A percentile compares a stretch with the other conserved stretches of the same genome.
Evolutionary conservation across 768 basidiomycete species (phyloP).

Genomic region (Mycena polygramma): DNA sequence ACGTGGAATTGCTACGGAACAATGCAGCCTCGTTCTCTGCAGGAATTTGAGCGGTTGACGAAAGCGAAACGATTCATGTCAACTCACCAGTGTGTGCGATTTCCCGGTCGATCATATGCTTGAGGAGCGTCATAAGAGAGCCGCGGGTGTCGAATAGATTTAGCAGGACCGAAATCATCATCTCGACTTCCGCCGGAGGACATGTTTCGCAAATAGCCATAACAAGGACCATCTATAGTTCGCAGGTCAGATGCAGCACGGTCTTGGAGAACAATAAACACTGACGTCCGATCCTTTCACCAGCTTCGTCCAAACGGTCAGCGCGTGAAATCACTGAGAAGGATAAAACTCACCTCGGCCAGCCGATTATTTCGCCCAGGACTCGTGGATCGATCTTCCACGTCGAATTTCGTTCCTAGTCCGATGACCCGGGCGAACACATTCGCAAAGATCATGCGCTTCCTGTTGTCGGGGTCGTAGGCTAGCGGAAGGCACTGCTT

Average conservation of each 20-base stretch:
- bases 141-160: conserved; percentile 87
- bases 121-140: conserved; percentile 79
- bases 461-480: conserved; percentile 77
- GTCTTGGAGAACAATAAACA: not conserved
- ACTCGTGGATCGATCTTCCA: conserved; percentile 63
- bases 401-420: conserved; percentile 83
- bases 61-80: not conserved
- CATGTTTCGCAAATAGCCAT: conserved; percentile 91
- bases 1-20: conserved; percentile 90
- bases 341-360: conserved; percentile 63
- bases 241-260: not conserved
- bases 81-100: conserved; percentile 78
- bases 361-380: conserved; percentile 65
- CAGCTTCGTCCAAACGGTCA: conserved; percentile 56
- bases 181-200: conserved; percentile 82
- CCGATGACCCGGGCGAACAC: conserved; percentile 86
- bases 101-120: conserved; percentile 89
- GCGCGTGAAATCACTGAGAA: conserved; percentile 10
- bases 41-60: conserved; percentile 7
- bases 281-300: conserved; percentile 82
- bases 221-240: conserved; percentile 76
- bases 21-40: conserved; percentile 85
- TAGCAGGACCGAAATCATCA: conserved; percentile 87
- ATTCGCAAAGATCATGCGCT: conserved; percentile 85
- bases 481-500: conserved; percentile 88